These are phyloP conservation scores for Irpex rosettiformis DNA, from an alignment of 1,284 basidiomycete species.

Conservation along the genomic window DNA sequence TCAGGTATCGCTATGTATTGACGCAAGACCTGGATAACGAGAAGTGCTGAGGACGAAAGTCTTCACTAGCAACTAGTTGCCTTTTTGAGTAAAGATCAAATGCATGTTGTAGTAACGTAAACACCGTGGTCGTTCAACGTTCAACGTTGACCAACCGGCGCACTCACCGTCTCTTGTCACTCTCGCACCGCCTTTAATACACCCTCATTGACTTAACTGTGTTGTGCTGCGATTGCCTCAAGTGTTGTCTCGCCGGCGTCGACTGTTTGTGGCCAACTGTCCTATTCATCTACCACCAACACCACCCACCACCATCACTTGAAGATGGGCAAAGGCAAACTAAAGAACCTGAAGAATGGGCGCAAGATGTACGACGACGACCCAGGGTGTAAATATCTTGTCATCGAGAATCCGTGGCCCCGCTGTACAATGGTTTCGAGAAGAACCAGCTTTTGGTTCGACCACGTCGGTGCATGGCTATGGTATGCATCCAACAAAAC, in stretches of 20 bases:
- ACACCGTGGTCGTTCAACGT: not conserved
- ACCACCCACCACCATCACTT: not conserved
- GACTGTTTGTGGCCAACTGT: not conserved
- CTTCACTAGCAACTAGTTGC: not conserved
- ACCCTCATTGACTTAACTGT: not conserved
- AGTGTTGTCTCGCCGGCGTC: not conserved
- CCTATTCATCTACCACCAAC: not conserved
- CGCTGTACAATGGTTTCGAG: not conserved
- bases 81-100: not conserved
- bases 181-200: not conserved
- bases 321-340: not conserved
- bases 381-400: slow-evolving; percentile 27
- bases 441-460: slow-evolving; percentile 15
- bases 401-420: slow-evolving; percentile 30
- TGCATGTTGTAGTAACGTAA: not conserved
- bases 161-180: too few relatives aligned
- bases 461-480: slow-evolving; percentile 26
- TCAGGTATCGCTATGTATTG: slow-evolving; percentile 50
- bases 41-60: not conserved
- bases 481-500: slow-evolving; percentile 24
- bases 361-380: slow-evolving; percentile 22
- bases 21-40: slow-evolving; percentile 31
- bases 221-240: too few relatives aligned
- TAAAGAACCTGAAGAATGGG: not conserved
- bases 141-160: not conserved